These are phyloP conservation scores for Chaetomiaceae sp. DNA, from an alignment of 2,329 filamentous ascomycete species.

Conservation along the genomic window DNA sequence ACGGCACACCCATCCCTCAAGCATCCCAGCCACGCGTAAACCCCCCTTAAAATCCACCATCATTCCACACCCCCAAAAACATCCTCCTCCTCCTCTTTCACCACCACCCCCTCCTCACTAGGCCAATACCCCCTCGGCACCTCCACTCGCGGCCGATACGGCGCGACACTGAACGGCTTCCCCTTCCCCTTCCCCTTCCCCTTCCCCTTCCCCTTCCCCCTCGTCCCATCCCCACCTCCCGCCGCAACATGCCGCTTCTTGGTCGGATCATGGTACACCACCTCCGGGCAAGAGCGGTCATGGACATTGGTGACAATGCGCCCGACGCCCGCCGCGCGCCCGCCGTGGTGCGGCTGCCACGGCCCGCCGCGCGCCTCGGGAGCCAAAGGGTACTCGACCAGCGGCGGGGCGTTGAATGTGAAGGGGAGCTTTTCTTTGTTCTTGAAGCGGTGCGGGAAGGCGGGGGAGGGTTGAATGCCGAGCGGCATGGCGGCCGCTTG, in stretches of 20 bases:
- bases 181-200: background rate
- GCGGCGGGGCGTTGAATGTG: background rate
- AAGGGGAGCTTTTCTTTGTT: background rate
- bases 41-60: no score
- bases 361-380: background rate
- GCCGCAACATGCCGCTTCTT: background rate
- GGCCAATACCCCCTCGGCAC: no score
- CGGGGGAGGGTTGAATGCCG: background rate
- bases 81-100: no score
- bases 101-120: no score
- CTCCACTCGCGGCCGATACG: no score
- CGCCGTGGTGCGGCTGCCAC: background rate
- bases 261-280: slow-evolving; percentile 2
- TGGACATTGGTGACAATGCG: background rate
- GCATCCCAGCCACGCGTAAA: no score
- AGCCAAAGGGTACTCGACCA: slow-evolving; percentile 3
- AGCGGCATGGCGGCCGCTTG: background rate
- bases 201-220: no score
- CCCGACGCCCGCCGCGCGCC: background rate
- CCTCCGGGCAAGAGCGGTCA: background rate
- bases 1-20: no score
- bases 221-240: no score
- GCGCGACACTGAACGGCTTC: no score
- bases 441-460: slow-evolving; percentile 1
- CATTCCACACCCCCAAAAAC: no score